These are phyloP conservation scores for Pleurotus giganteus DNA, from an alignment of 768 basidiomycete species.

Conservation along the genomic window DNA sequence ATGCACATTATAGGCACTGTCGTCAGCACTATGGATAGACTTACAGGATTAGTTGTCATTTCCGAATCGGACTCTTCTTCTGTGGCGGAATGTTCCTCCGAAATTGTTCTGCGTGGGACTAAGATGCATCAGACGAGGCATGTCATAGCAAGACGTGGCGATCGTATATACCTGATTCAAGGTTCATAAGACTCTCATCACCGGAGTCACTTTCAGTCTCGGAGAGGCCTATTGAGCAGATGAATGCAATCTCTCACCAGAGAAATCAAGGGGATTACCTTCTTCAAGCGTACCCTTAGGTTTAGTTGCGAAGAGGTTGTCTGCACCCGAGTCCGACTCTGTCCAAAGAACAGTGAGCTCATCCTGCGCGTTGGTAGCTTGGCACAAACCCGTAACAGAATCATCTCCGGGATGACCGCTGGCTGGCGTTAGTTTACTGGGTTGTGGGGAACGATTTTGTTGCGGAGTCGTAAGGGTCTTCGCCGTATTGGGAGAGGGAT, in stretches of 20 bases:
- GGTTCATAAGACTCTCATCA: slow-evolving; percentile 12
- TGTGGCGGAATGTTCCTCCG: background rate
- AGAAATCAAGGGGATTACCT: too few relatives aligned
- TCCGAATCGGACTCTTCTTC: slow-evolving; percentile 29
- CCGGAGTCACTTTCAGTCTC: slow-evolving; percentile 12
- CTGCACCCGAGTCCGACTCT: slow-evolving; percentile 3
- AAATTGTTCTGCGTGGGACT: background rate
- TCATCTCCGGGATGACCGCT: slow-evolving; percentile 8
- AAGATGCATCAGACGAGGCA: background rate
- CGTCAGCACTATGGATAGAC: background rate
- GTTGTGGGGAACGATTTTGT: background rate
- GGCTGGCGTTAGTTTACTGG: background rate
- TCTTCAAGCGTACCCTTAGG: background rate
- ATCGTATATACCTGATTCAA: slow-evolving; percentile 2
- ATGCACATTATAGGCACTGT: slow-evolving; percentile 1
- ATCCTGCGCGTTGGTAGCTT: background rate
- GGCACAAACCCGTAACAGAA: slow-evolving; percentile 1
- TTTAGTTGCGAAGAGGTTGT: background rate
- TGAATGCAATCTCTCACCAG: too few relatives aligned
- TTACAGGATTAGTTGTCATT: slow-evolving; percentile 22
- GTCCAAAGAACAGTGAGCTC: background rate
- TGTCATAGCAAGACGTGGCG: background rate
- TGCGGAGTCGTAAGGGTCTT: background rate
- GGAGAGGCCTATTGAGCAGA: background rate
- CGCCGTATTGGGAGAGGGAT: background rate